These are phyloP conservation scores for Podospora fimiseda DNA, from an alignment of 495 filamentous ascomycete species.

Conservation along the genomic window DNA sequence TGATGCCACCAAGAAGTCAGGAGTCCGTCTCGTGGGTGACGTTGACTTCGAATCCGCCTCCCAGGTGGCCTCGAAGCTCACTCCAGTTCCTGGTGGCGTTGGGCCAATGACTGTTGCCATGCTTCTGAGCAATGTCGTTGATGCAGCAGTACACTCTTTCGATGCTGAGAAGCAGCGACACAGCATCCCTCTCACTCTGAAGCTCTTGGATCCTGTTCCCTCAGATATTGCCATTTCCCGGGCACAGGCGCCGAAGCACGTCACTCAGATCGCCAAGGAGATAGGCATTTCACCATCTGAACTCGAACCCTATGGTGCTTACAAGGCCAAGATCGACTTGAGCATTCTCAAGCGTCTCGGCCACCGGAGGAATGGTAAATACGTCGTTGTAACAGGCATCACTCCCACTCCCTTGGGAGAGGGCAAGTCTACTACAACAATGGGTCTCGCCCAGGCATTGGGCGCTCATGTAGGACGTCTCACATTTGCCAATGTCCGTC, in stretches of 20 bases:
- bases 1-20: slow-evolving; percentile 91
- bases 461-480: slow-evolving; percentile 81
- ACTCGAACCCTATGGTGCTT: slow-evolving; percentile 87
- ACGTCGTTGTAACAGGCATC: slow-evolving; percentile 89
- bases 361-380: slow-evolving; percentile 82
- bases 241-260: slow-evolving; percentile 81
- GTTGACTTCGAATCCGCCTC: slow-evolving; percentile 85
- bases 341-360: slow-evolving; percentile 70
- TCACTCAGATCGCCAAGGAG: slow-evolving; percentile 77
- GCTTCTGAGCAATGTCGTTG: slow-evolving; percentile 89
- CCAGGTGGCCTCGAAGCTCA: slow-evolving; percentile 89
- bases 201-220: slow-evolving; percentile 68
- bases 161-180: slow-evolving; percentile 70
- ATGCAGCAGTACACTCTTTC: slow-evolving; percentile 72
- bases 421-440: slow-evolving; percentile 97
- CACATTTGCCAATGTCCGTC: slow-evolving; percentile 91
- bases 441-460: slow-evolving; percentile 91
- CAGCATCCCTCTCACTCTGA: slow-evolving; percentile 72
- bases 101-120: slow-evolving; percentile 99
- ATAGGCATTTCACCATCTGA: slow-evolving; percentile 80
- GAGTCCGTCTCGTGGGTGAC: slow-evolving; percentile 88
- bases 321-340: slow-evolving; percentile 92
- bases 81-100: slow-evolving; percentile 92
- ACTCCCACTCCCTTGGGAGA: slow-evolving; percentile 97
- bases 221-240: slow-evolving; percentile 92